Evolutionary conservation across 1,139 yeast genomes (phyloP).

Genomic region (Zygoascus meyerae): DNA sequence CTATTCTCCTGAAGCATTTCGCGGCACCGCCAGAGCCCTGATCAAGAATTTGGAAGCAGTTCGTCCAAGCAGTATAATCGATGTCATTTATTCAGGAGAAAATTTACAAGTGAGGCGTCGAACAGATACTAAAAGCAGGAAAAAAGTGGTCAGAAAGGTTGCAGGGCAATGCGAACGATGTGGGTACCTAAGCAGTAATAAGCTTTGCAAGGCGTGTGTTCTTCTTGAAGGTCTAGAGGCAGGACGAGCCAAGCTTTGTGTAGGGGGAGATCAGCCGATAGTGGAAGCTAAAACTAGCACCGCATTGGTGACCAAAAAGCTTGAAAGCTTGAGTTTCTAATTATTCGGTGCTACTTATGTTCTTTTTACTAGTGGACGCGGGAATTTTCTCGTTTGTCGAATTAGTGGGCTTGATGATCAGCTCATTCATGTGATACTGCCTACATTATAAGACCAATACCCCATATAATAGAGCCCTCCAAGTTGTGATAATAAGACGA

Average conservation of each 20-base stretch:
- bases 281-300: slow-evolving; percentile 36
- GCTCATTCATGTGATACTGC: no score
- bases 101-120: slow-evolving; percentile 63
- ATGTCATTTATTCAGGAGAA: slow-evolving; percentile 92
- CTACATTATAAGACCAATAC: no score
- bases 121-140: slow-evolving; percentile 13
- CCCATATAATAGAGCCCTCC: no score
- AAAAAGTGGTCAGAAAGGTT: slow-evolving; percentile 3
- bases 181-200: slow-evolving; percentile 86
- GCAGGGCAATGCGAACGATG: slow-evolving; percentile 64
- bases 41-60: slow-evolving; percentile 86
- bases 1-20: slow-evolving; percentile 96
- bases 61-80: slow-evolving; percentile 89
- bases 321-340: slow-evolving; percentile 61
- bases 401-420: no score
- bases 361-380: no score
- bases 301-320: slow-evolving; percentile 57
- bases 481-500: no score
- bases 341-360: no score
- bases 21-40: slow-evolving; percentile 94
- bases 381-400: no score
- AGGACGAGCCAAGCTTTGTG: slow-evolving; percentile 48
- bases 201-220: slow-evolving; percentile 88
- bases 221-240: slow-evolving; percentile 78
- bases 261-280: slow-evolving; percentile 29